Evolutionary conservation across 768 basidiomycete species (phyloP).

Genomic region (Phanerochaete sordida): DNA sequence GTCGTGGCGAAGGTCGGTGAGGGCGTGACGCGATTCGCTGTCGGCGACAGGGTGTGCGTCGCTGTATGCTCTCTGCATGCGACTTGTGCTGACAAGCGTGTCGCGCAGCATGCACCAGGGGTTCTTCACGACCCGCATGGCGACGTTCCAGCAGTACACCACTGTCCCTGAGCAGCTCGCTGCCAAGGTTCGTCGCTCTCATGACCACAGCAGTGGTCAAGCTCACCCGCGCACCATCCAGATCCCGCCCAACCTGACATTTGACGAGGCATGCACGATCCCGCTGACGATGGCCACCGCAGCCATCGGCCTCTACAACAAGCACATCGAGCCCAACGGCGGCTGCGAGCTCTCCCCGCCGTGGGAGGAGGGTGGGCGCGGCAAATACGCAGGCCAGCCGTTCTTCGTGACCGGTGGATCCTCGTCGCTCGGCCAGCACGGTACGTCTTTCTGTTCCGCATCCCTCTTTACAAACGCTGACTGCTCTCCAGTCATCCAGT

Average conservation of each 20-base stretch:
- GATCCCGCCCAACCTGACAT: constrained; percentile 25
- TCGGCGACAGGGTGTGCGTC: constrained; percentile 40
- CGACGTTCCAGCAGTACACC: constrained; percentile 26
- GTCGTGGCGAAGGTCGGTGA: constrained; percentile 36
- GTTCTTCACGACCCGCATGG: constrained; percentile 10
- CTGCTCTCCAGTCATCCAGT: constrained; percentile 21
- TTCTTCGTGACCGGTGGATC: constrained; percentile 36
- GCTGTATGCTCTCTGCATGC: neutral
- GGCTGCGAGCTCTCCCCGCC: constrained; percentile 30
- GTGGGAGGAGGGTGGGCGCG: constrained; percentile 30
- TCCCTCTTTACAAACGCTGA: neutral
- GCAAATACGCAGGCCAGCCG: constrained; percentile 29
- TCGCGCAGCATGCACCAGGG: constrained; percentile 21
- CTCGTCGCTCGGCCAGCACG: constrained; percentile 34
- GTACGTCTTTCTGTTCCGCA: constrained; percentile 15
- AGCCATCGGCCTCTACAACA: constrained; percentile 23
- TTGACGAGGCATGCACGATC: constrained; percentile 28
- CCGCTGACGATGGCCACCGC: constrained; percentile 28
- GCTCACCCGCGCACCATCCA: neutral
- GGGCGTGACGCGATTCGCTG: constrained; percentile 32
- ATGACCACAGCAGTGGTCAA: too few relatives aligned
- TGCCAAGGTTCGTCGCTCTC: constrained; percentile 17
- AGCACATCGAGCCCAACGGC: neutral
- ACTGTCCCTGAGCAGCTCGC: constrained; percentile 23
- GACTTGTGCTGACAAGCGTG: neutral